phyloP scores from a whole-genome alignment of 2,329 filamentous ascomycete species.

The Neurospora sp. region DNA sequence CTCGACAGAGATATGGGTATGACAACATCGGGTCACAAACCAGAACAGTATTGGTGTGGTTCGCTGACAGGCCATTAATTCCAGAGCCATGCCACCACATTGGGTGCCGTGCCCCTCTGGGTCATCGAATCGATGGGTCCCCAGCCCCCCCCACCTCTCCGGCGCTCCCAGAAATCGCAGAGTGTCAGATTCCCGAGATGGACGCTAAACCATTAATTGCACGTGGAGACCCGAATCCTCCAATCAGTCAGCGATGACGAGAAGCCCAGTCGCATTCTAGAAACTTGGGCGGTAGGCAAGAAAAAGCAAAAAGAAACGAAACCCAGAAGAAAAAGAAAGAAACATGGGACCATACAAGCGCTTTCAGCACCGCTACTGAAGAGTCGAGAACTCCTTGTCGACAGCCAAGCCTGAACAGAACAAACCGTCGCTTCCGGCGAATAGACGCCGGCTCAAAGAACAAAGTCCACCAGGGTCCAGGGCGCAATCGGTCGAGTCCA shows the following conservation, averaged over 20 bases:
- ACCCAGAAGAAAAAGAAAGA: background rate
- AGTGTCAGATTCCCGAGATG: background rate
- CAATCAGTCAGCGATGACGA: background rate
- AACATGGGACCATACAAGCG: background rate
- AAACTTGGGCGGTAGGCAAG: background rate
- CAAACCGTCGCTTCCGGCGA: background rate
- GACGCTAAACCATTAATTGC: background rate
- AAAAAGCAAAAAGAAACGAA: background rate
- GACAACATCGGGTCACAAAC: background rate
- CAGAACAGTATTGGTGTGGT: background rate
- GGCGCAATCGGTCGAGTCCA: background rate
- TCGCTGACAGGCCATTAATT: background rate
- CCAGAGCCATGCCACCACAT: background rate
- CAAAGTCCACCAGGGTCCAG: background rate
- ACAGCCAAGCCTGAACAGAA: background rate
- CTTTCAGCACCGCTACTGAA: background rate
- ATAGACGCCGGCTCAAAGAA: background rate
- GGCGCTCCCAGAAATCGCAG: background rate
- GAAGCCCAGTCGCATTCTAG: background rate
- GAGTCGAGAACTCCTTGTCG: background rate
- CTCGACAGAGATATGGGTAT: background rate
- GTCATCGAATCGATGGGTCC: background rate
- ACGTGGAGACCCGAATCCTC: background rate
- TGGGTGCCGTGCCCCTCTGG: background rate
- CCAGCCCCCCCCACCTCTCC: background rate